These are phyloP conservation scores for Lycium ferocissimum DNA, from an alignment of 257 asterid species.

Conservation along the genomic window DNA sequence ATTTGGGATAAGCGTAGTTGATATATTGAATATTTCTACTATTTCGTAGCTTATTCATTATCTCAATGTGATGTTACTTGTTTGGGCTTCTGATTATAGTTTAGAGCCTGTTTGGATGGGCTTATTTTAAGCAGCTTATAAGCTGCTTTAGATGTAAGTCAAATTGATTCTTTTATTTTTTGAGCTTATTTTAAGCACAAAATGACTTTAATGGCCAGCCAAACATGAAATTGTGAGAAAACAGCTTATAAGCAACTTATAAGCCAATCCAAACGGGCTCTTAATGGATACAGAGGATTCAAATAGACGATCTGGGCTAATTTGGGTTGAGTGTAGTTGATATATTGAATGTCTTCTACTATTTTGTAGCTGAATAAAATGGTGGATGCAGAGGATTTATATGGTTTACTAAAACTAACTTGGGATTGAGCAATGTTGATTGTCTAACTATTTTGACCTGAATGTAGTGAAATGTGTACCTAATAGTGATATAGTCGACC, in stretches of 20 bases:
- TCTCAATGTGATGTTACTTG: too few species aligned
- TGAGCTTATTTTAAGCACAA: too few species aligned
- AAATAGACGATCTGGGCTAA: not conserved
- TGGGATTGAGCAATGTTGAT: not conserved
- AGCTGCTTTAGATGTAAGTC: too few species aligned
- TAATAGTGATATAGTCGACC: not conserved
- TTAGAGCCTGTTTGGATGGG: too few species aligned
- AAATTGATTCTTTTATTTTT: too few species aligned
- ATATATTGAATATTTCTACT: not conserved
- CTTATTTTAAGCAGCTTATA: too few species aligned
- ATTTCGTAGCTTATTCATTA: too few species aligned
- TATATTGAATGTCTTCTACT: not conserved
- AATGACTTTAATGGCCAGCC: too few species aligned
- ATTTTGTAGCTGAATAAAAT: not conserved
- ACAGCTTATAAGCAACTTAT: too few species aligned
- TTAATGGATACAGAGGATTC: not conserved
- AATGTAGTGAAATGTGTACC: not conserved
- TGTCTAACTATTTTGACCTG: not conserved
- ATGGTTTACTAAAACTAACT: not conserved
- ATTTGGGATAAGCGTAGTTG: not conserved
- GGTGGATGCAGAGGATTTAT: not conserved
- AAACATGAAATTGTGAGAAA: not conserved
- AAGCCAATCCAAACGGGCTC: too few species aligned
- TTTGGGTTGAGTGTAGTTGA: not conserved
- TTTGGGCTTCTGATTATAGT: too few species aligned